phyloP scores from a whole-genome alignment of 352 stramenopile species.

The Pythium dissotocum region DNA sequence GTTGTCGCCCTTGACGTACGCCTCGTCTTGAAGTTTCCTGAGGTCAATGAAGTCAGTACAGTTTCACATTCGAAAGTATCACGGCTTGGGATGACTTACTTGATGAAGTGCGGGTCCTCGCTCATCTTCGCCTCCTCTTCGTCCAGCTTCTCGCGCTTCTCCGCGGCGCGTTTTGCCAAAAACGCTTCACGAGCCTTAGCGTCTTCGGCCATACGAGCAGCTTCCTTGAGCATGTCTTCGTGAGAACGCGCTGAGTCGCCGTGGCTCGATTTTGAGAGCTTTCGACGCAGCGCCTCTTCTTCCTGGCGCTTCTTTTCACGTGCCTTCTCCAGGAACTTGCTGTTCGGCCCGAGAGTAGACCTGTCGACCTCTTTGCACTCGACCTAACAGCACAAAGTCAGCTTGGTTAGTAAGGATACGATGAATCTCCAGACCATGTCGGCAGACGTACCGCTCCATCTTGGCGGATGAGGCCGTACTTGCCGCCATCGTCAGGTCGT shows the following conservation, averaged over 20 bases:
- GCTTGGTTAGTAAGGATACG: background rate
- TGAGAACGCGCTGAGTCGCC: constrained; percentile 31
- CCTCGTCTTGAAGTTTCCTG: constrained; percentile 69
- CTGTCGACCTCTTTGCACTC: constrained; percentile 77
- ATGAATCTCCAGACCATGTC: background rate
- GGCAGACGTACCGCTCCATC: constrained; percentile 41
- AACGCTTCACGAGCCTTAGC: constrained; percentile 67
- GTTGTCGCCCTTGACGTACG: constrained; percentile 63
- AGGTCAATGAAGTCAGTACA: constrained; percentile 12
- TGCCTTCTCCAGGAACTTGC: constrained; percentile 72
- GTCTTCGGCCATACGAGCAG: constrained; percentile 74
- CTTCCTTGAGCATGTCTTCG: constrained; percentile 67
- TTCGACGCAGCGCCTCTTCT: constrained; percentile 66
- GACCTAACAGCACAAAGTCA: constrained; percentile 27
- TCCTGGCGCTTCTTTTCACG: constrained; percentile 67
- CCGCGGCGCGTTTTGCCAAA: constrained; percentile 44
- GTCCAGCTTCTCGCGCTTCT: constrained; percentile 61
- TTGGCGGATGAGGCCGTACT: constrained; percentile 68
- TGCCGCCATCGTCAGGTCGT: constrained; percentile 37
- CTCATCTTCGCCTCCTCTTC: constrained; percentile 51
- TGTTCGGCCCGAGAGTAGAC: constrained; percentile 73
- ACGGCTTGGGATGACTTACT: too few species aligned
- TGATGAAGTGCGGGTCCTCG: constrained; percentile 76
- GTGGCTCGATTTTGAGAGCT: constrained; percentile 50
- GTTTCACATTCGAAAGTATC: too few species aligned